These are phyloP conservation scores for Piper longum DNA, from an alignment of 164 flowering plant genomes.

Conservation along the genomic window DNA sequence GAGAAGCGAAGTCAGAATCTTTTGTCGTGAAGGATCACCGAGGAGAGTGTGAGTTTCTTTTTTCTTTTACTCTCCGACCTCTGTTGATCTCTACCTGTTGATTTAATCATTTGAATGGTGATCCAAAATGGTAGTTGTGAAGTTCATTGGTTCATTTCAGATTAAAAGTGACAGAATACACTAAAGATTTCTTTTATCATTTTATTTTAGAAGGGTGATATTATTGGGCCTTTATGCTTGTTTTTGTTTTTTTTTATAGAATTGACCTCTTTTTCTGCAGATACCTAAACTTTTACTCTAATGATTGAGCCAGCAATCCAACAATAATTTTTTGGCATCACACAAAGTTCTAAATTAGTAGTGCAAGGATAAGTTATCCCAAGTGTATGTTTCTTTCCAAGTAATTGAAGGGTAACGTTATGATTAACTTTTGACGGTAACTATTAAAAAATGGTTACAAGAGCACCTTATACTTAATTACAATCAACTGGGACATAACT, in stretches of 20 bases:
- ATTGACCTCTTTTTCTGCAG: no score
- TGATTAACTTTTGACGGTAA: no score
- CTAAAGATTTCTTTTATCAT: neutral
- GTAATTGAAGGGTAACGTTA: neutral
- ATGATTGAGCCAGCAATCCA: no score
- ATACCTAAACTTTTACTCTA: no score
- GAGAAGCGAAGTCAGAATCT: slow-evolving; percentile 35
- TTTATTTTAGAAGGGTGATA: no score
- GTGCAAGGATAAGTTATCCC: neutral
- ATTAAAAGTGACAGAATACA: neutral
- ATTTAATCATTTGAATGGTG: neutral
- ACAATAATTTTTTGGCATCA: no score
- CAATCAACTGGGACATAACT: no score
- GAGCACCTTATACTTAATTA: no score
- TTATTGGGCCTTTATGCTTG: no score
- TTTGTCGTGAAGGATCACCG: slow-evolving; percentile 53
- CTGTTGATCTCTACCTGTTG: neutral
- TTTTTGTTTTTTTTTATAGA: no score
- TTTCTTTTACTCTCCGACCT: neutral
- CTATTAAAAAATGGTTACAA: no score
- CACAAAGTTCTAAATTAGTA: neutral
- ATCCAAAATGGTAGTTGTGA: neutral
- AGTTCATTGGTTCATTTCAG: neutral
- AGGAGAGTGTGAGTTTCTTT: slow-evolving; percentile 36
- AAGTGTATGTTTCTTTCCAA: neutral